phyloP scores from a whole-genome alignment of 768 basidiomycete genomes.

The Vararia minispora region DNA sequence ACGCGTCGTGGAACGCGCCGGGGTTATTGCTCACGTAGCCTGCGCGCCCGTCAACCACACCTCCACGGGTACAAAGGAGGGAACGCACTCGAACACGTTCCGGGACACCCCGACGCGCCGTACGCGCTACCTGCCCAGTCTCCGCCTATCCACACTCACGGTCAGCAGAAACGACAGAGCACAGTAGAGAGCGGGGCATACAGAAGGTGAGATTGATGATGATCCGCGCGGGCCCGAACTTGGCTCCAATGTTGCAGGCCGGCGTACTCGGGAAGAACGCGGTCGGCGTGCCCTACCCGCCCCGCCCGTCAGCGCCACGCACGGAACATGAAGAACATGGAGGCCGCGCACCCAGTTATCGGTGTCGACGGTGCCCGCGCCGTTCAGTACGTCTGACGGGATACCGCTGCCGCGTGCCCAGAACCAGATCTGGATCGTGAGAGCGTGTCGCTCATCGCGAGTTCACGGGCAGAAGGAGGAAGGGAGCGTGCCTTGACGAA shows the following conservation, averaged over 20 bases:
- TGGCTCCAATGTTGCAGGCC: slow-evolving; percentile 24
- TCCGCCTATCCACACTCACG: slow-evolving; percentile 4
- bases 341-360: slow-evolving; percentile 13
- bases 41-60: too few relatives aligned
- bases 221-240: slow-evolving; percentile 17
- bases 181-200: slow-evolving; percentile 2
- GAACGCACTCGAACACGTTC: slow-evolving; percentile 5
- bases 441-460: too few relatives aligned
- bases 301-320: neutral
- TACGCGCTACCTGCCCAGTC: slow-evolving; percentile 9
- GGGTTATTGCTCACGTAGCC: slow-evolving; percentile 4
- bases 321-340: neutral
- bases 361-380: slow-evolving; percentile 11
- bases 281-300: slow-evolving; percentile 12
- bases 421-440: slow-evolving; percentile 28
- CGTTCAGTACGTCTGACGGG: slow-evolving; percentile 10
- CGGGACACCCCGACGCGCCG: slow-evolving; percentile 8
- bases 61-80: too few relatives aligned
- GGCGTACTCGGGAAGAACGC: slow-evolving; percentile 18
- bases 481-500: slow-evolving; percentile 52
- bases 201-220: slow-evolving; percentile 18
- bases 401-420: slow-evolving; percentile 21
- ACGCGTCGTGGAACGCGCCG: neutral
- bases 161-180: too few relatives aligned
- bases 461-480: too few relatives aligned